Evolutionary conservation across 257 asterid genomes (phyloP).

Genomic region (Jaltomata sinuosa): DNA sequence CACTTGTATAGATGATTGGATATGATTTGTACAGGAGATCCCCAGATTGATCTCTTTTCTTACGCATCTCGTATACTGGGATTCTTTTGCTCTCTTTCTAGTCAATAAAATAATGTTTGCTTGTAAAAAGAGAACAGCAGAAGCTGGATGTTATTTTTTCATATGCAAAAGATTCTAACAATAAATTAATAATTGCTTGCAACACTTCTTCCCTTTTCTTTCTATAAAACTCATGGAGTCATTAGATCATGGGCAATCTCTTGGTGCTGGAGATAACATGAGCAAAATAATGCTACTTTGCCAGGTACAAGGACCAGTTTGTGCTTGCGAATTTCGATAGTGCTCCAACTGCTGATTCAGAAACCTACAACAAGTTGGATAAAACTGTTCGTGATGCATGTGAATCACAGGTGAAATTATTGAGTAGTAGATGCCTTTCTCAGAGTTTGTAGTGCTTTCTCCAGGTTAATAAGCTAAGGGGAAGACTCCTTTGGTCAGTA

Average conservation of each 20-base stretch:
- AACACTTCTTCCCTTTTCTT: neutral
- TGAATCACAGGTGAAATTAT: constrained; percentile 57
- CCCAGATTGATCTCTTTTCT: neutral
- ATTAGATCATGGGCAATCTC: neutral
- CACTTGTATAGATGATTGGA: neutral
- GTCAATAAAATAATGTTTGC: neutral
- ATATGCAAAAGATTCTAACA: neutral
- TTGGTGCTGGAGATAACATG: neutral
- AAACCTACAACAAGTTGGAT: constrained; percentile 51
- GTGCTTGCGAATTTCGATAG: constrained; percentile 74
- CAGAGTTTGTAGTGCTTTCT: neutral
- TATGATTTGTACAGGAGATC: neutral
- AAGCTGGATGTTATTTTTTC: neutral
- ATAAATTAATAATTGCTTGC: neutral
- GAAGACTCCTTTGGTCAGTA: neutral
- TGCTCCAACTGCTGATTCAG: constrained; percentile 92
- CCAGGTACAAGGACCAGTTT: constrained; percentile 70
- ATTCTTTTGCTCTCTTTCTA: neutral
- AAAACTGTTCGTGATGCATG: constrained; percentile 55
- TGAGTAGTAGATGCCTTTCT: neutral
- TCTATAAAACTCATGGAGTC: neutral
- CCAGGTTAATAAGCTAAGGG: neutral
- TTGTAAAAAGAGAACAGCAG: neutral
- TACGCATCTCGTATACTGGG: neutral
- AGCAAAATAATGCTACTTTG: neutral